A percentile compares a stretch with the other conserved stretches of the same genome.
phyloP scores from a whole-genome alignment of 495 filamentous ascomycete species.

The Neurospora sp. region DNA sequence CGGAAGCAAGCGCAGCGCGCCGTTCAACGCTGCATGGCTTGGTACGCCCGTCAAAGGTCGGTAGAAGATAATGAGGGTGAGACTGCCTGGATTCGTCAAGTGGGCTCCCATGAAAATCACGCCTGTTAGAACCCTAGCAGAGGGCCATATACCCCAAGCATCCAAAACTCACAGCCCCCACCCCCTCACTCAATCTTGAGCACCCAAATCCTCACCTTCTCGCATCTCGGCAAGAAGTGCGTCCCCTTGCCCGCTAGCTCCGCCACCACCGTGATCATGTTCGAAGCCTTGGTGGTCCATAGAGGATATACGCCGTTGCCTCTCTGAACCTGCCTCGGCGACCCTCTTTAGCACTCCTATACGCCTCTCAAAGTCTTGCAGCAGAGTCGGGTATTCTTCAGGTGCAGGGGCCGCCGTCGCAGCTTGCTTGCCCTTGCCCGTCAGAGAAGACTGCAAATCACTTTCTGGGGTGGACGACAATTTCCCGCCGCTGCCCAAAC shows the following conservation, averaged over 20 bases:
- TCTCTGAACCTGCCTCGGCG: conserved; percentile 33
- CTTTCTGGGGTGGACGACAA: conserved; percentile 13
- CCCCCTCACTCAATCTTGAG: background rate
- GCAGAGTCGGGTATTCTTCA: conserved; percentile 44
- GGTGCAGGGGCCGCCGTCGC: background rate
- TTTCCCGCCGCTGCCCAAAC: conserved; percentile 10
- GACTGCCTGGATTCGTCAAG: background rate
- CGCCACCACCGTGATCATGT: background rate
- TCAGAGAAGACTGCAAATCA: conserved; percentile 17
- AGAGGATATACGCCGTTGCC: conserved; percentile 13
- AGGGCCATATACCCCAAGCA: background rate
- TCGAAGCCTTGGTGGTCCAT: background rate
- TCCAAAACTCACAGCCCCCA: background rate
- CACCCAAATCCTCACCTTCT: background rate
- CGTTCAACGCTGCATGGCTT: background rate
- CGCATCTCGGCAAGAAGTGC: background rate
- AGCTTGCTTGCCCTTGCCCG: conserved; percentile 21
- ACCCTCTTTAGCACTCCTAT: conserved; percentile 44
- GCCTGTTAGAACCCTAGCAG: background rate
- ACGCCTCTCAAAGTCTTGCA: conserved; percentile 58
- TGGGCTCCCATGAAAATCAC: background rate
- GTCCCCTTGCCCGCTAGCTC: background rate
- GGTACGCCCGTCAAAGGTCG: background rate
- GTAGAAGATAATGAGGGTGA: background rate
- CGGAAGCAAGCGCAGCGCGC: background rate